A percentile compares a stretch with the other conserved stretches of the same genome.
phyloP scores from a whole-genome alignment of 805 yeast species.

The Schwanniomyces polymorphus region DNA sequence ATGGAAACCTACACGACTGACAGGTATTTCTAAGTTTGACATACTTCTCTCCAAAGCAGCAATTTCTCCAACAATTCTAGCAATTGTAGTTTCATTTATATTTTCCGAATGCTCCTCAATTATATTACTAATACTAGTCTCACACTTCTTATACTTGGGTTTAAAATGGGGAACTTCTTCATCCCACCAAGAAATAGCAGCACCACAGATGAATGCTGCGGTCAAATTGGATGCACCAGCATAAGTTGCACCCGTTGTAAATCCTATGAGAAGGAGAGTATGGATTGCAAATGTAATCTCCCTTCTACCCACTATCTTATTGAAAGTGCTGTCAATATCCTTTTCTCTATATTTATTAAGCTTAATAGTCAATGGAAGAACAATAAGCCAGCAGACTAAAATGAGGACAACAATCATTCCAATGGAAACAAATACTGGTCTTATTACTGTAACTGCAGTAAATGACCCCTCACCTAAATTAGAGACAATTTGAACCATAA shows the following conservation, averaged over 20 bases:
- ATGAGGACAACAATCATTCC: slow-evolving; percentile 1
- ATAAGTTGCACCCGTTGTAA: slow-evolving; percentile 1
- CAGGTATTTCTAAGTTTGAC: neutral
- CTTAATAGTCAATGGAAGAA: neutral
- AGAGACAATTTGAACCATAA: slow-evolving; percentile 4
- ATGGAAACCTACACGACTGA: neutral
- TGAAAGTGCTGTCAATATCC: neutral
- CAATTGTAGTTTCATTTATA: neutral
- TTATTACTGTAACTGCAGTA: slow-evolving; percentile 1
- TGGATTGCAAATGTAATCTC: slow-evolving; percentile 1
- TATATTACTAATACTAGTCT: neutral
- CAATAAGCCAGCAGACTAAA: neutral
- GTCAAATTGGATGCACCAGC: slow-evolving; percentile 5
- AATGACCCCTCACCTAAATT: slow-evolving; percentile 6
- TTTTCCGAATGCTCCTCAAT: neutral
- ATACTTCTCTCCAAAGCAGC: neutral
- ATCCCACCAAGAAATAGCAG: slow-evolving; percentile 4
- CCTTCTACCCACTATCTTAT: neutral
- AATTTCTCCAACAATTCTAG: neutral
- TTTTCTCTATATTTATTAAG: neutral
- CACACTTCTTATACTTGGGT: neutral
- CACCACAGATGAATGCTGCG: slow-evolving; percentile 3
- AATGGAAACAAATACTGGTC: slow-evolving; percentile 5
- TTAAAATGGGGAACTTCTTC: neutral
- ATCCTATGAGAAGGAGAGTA: neutral